These are phyloP conservation scores for Lipomyces chichibuensis DNA, from an alignment of 805 yeast species.

Conservation along the genomic window DNA sequence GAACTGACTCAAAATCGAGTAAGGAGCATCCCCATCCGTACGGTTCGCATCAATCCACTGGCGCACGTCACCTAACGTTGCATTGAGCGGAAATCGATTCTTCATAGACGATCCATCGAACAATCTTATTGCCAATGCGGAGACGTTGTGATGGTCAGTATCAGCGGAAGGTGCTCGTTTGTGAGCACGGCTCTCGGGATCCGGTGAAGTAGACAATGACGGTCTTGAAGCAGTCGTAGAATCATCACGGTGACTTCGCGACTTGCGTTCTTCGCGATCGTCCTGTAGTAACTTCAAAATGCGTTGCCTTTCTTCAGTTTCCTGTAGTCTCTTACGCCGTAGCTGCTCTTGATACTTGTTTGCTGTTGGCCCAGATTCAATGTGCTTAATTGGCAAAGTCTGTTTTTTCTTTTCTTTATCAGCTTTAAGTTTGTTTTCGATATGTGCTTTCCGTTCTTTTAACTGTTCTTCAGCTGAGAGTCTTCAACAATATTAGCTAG, in stretches of 20 bases:
- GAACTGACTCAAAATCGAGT: slow-evolving; percentile 55
- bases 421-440: slow-evolving; percentile 30
- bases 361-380: slow-evolving; percentile 17
- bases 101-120: slow-evolving; percentile 66
- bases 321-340: slow-evolving; percentile 45
- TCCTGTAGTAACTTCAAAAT: slow-evolving; percentile 56
- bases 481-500: not conserved
- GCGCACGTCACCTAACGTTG: slow-evolving; percentile 62
- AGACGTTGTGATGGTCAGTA: slow-evolving; percentile 36
- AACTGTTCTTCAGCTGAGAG: slow-evolving; percentile 4
- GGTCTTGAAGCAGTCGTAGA: slow-evolving; percentile 26
- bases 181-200: slow-evolving; percentile 5
- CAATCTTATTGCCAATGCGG: slow-evolving; percentile 62
- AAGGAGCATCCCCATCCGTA: slow-evolving; percentile 53
- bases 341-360: slow-evolving; percentile 48
- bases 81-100: slow-evolving; percentile 52
- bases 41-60: slow-evolving; percentile 59
- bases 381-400: not conserved
- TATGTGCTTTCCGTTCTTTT: slow-evolving; percentile 5
- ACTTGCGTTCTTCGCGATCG: slow-evolving; percentile 55
- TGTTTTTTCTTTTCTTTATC: slow-evolving; percentile 15
- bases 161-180: slow-evolving; percentile 9
- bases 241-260: slow-evolving; percentile 31
- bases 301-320: slow-evolving; percentile 57
- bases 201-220: slow-evolving; percentile 17